Evolutionary conservation across 345 rosid genomes (phyloP), one percentile per base, ranked within the genome.

Genomic region (Arabis alpina): DNA sequence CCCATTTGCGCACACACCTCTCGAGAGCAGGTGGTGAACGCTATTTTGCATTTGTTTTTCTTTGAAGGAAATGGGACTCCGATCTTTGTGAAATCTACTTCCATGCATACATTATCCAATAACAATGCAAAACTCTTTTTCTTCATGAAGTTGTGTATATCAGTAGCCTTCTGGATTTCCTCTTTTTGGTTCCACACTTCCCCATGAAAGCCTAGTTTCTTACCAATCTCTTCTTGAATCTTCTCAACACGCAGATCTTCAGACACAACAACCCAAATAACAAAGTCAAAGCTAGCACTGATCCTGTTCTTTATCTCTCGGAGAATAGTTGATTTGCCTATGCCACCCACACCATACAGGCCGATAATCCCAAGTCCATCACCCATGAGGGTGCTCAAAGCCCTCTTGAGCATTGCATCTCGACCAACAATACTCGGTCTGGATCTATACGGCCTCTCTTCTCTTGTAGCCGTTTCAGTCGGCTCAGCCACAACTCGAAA

Each of bases 271-370:
- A 57, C 24, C 75, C 11, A 40, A 3, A 69, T 69, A 41, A 54
- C 61, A 56, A 28, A 27, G 19, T 53, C 57, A 52, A 67, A 44
- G 8, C 50, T 53, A 39, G 37, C 19, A 28, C 57, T 53, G 15
- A 60, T 44, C 23, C 3, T 19, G 14, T 68, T 67, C 15, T 53
- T 52, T 51, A 75, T 61, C 39, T 60, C 54, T 2, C 47, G 62
- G 15, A 74, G 68, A 25, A 74, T 64, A 41, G 78, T 74, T 10
- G 73, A 66, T 50, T 74, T 74, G 13, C 76, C 76, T 30, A 53
- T 19, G 15, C 57, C 57, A 53, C 19, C 19, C 0, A 53, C 57
- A n/a, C 57, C 57, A 10, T 27, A 64, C 65, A 75, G 25, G 4
- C 79, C 74, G 0, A 75, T 19, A 30, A 39, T 32, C 7, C 57